These are phyloP conservation scores for Tuber umbilicatum DNA, from an alignment of 495 filamentous ascomycete species.

Conservation along the genomic window DNA sequence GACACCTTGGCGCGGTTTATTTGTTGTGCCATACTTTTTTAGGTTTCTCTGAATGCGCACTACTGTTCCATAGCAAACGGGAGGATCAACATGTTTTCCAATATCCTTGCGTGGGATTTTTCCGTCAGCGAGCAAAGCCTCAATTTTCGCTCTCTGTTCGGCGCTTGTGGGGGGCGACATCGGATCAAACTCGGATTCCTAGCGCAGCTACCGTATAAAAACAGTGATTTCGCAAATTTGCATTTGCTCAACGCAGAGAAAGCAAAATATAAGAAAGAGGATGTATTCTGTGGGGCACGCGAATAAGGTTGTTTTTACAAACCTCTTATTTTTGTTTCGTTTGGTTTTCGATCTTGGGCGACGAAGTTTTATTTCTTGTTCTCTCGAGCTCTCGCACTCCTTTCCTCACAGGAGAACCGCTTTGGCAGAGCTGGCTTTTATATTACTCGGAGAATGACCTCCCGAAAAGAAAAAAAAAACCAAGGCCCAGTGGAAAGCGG, in stretches of 20 bases:
- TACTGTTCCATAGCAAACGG: background rate
- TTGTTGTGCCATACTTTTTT: conserved; percentile 4
- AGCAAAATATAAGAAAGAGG: background rate
- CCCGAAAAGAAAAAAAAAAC: background rate
- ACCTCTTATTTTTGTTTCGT: background rate
- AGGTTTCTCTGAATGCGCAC: conserved; percentile 3
- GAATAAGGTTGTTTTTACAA: background rate
- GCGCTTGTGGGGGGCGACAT: conserved; percentile 1
- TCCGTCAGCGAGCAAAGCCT: background rate
- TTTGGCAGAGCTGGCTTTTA: background rate
- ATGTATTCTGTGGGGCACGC: background rate
- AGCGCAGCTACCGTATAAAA: background rate
- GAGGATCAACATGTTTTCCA: conserved; percentile 4
- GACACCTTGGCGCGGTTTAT: background rate
- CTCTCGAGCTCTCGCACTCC: background rate
- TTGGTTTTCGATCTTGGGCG: background rate
- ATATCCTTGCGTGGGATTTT: conserved; percentile 6
- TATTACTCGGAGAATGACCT: background rate
- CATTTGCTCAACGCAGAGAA: background rate
- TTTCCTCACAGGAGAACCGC: background rate
- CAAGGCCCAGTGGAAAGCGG: background rate
- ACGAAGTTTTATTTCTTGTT: background rate
- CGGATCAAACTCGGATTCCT: background rate
- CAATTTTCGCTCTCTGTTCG: conserved; percentile 1
- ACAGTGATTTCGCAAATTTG: background rate